Percentiles rank a stretch among this genome's conserved stretches.
These are phyloP conservation scores for Penicillium salamii DNA, from an alignment of 495 filamentous ascomycete genomes.

Conservation along the genomic window DNA sequence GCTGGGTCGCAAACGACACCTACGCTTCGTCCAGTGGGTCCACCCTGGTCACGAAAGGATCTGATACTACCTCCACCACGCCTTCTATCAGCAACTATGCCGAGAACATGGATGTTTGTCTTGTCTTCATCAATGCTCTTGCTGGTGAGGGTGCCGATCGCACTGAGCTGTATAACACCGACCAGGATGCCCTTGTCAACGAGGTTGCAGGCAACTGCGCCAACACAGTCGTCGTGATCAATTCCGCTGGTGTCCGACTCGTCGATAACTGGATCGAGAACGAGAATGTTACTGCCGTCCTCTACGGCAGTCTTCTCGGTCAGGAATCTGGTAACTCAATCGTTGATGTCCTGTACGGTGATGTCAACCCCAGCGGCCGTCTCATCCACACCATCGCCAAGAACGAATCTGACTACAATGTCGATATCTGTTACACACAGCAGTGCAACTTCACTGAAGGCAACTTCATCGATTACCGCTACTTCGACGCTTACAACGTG, in stretches of 20 bases:
- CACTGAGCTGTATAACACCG: conserved; percentile 46
- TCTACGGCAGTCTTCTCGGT: conserved; percentile 77
- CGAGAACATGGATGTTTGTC: conserved; percentile 55
- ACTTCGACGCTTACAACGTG: conserved; percentile 55
- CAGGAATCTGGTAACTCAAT: conserved; percentile 78
- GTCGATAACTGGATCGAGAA: conserved; percentile 47
- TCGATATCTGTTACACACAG: conserved; percentile 9
- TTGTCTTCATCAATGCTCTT: conserved; percentile 56
- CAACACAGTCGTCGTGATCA: conserved; percentile 62
- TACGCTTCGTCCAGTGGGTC: conserved; percentile 31
- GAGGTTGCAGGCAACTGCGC: conserved; percentile 57
- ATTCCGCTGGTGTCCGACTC: conserved; percentile 33
- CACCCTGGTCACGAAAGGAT: conserved; percentile 7
- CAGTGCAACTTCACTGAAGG: conserved; percentile 54
- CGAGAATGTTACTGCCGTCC: conserved; percentile 65
- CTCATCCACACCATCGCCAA: conserved; percentile 79
- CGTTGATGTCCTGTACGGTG: conserved; percentile 71
- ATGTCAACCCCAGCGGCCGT: conserved; percentile 42
- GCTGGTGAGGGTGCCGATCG: conserved; percentile 58
- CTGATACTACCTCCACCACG: conserved; percentile 12
- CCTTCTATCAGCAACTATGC: conserved; percentile 34
- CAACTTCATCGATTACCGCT: conserved; percentile 52
- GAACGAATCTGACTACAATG: conserved; percentile 57
- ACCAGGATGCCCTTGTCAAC: conserved; percentile 53
- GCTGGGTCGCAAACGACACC: conserved; percentile 40